phyloP scores from a whole-genome alignment of 768 basidiomycete genomes.

The Fomitopsis serialis region DNA sequence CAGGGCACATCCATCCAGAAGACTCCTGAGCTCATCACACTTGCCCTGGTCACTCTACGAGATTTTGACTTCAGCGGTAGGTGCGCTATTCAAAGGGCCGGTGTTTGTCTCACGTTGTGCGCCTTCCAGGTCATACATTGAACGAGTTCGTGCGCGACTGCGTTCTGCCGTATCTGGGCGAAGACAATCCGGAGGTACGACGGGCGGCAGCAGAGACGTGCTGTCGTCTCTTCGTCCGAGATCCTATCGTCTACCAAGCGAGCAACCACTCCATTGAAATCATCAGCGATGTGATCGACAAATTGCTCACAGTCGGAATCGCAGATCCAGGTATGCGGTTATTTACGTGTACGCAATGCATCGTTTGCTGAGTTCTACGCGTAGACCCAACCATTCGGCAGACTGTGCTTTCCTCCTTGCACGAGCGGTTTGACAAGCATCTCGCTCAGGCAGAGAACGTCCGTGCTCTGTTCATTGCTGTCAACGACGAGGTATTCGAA shows the following conservation, averaged over 20 bases:
- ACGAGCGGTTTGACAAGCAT: slow-evolving; percentile 94
- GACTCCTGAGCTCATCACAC: slow-evolving; percentile 61
- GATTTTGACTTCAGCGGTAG: slow-evolving; percentile 92
- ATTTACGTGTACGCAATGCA: slow-evolving; percentile 5
- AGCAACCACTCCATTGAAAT: slow-evolving; percentile 95
- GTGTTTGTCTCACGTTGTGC: slow-evolving; percentile 1
- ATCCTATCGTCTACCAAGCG: slow-evolving; percentile 94
- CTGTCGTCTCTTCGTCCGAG: slow-evolving; percentile 85
- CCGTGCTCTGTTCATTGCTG: slow-evolving; percentile 92
- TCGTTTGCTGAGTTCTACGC: slow-evolving; percentile 1
- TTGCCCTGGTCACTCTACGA: slow-evolving; percentile 84
- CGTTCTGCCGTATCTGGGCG: slow-evolving; percentile 89
- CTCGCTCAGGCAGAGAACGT: slow-evolving; percentile 98
- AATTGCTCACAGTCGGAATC: slow-evolving; percentile 89
- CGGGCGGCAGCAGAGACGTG: slow-evolving; percentile 89
- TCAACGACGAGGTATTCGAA: slow-evolving; percentile 95
- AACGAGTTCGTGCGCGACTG: slow-evolving; percentile 94
- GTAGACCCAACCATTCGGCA: slow-evolving; percentile 77
- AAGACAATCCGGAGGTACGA: slow-evolving; percentile 84
- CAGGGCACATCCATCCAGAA: slow-evolving; percentile 36
- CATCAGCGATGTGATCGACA: slow-evolving; percentile 97
- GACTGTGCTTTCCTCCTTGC: slow-evolving; percentile 80
- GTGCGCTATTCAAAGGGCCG: slow-evolving; percentile 5
- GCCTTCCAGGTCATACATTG: slow-evolving; percentile 69
- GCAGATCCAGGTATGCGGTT: slow-evolving; percentile 81